Evolutionary conservation across 2,329 filamentous ascomycete species (phyloP), one percentile per base, ranked within the genome.

Genomic region (Venturia asperata): DNA sequence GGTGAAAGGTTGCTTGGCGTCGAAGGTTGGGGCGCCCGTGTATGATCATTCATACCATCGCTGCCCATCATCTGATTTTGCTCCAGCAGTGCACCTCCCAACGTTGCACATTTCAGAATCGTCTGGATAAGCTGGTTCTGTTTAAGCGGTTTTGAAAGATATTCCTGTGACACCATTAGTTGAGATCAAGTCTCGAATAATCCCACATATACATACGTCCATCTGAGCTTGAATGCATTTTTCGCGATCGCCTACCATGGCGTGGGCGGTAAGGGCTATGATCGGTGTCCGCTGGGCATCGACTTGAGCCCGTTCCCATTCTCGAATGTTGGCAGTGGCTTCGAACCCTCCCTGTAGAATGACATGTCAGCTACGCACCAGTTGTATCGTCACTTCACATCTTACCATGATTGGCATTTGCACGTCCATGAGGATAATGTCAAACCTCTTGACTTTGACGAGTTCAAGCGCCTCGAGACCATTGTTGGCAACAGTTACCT

Each of bases 381-480:
- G 21, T 34, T 9, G 19, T n/a, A 37, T 34, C 30, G 15, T 7
- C 19, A 15, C 10, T 17, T 47, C 27, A 39, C 19, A 61, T 69
- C 85, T 80, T 78, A 90, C 87, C 92, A 97, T 97, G 72, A 97
- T 90, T n/a, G 94, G 94, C 94, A 99, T 99, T 75, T 97, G 94
- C 21, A 99, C 94, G 74, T 99, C 94, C 94, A 99, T 99, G 61
- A 99, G 83, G 69, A 99, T 94, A 67, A 96, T 91, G 75, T 99
- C 94, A 75, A 95, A 99, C 74, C 91, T 89, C 78, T 89, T 93
- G 74, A 88, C 86, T 81, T 95, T 92, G 70, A 97, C 87, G n/a
- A 90, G 87, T 73, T 97, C 90, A 17, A 97, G 87, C 1, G 94
- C 94, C 73, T 97, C 93, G 69, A 92, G 84, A 67, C 94, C 94